Conservation (phyloP, 2,329 filamentous ascomycete genomes). For the Metarhizium anisopliae region DNA sequence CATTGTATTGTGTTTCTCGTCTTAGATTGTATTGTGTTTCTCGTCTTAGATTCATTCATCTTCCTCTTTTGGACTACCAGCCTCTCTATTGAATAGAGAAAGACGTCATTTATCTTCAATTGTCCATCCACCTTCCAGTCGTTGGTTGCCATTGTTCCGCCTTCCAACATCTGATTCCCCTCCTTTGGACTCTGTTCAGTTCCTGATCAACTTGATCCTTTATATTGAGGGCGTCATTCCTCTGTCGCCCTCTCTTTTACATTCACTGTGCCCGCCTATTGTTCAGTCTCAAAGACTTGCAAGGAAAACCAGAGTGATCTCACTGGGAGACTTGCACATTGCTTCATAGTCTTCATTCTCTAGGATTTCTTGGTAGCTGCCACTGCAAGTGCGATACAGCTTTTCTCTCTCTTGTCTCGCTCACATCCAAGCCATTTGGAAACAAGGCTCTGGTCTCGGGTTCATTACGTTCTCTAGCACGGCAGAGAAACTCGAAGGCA, state of each 20-base stretch:
- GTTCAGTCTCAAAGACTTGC: not conserved
- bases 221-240: constrained; percentile 1
- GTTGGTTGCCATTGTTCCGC: not conserved
- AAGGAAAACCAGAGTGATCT: not conserved
- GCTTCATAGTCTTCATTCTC: no score
- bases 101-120: constrained; percentile 9
- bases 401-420: not conserved
- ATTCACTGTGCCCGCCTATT: not conserved
- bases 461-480: no score
- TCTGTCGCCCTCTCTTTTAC: not conserved
- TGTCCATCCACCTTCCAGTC: not conserved
- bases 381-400: no score
- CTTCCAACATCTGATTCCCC: not conserved
- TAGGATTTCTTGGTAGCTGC: no score
- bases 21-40: not conserved
- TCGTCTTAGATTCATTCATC: constrained; percentile 4
- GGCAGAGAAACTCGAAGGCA: no score
- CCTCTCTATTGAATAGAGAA: constrained; percentile 10
- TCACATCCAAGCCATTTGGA: not conserved
- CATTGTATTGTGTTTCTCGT: not conserved
- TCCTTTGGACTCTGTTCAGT: not conserved
- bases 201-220: not conserved
- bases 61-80: constrained; percentile 1
- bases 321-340: not conserved
- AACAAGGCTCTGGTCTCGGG: not conserved